phyloP scores from a whole-genome alignment of 306 rosid species.

The Cucurbita pepo region DNA sequence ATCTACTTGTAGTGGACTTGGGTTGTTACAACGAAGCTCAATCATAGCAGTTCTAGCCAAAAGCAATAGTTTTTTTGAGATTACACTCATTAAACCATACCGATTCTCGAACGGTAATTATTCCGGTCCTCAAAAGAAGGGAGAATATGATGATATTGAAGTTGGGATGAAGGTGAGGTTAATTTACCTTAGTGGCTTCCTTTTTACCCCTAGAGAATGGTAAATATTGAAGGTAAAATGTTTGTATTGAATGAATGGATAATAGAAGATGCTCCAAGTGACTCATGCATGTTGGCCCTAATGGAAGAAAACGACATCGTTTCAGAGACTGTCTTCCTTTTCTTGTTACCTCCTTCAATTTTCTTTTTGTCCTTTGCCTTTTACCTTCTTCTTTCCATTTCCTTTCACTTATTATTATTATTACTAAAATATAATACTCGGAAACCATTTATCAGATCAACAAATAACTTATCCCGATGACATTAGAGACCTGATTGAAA shows the following conservation, averaged over 20 bases:
- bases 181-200: not conserved
- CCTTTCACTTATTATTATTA: not conserved
- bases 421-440: too few relatives aligned
- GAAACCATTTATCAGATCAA: too few relatives aligned
- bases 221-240: too few relatives aligned
- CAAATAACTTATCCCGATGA: too few relatives aligned
- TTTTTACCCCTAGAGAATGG: not conserved
- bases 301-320: not conserved
- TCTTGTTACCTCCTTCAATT: not conserved
- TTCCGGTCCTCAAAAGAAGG: not conserved
- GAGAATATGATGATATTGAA: not conserved
- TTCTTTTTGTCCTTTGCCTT: slow-evolving; percentile 5
- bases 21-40: too few relatives aligned
- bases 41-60: too few relatives aligned
- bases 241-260: too few relatives aligned
- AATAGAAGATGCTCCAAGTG: not conserved
- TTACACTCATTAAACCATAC: too few relatives aligned
- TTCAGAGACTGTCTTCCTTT: not conserved
- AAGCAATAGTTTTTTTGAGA: too few relatives aligned
- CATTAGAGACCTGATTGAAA: too few relatives aligned
- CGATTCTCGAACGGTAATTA: not conserved
- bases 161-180: not conserved
- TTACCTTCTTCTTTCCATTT: slow-evolving; percentile 2
- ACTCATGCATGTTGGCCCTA: not conserved
- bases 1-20: too few relatives aligned